Evolutionary conservation across 1,139 yeast species (phyloP), one percentile per base, ranked within the genome.

Genomic region (Pichia sp.): DNA sequence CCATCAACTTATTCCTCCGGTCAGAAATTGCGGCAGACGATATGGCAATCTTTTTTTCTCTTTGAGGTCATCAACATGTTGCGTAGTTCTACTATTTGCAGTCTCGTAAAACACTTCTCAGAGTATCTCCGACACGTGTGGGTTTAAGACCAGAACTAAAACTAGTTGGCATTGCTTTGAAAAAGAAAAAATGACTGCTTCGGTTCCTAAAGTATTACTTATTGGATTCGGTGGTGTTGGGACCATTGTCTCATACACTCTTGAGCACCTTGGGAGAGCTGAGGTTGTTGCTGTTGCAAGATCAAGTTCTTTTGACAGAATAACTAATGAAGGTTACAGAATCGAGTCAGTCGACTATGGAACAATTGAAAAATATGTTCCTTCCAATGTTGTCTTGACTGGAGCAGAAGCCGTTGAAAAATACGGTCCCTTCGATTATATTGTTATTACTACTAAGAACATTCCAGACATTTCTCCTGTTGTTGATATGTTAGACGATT

Each of bases 161-260:
- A n/a, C n/a, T n/a, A n/a, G n/a, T n/a, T n/a, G n/a, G n/a, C n/a
- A n/a, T n/a, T 25, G 9, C 28, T 25, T 6, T 25, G 8, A 25
- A 9, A 25, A 25, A 9, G 10, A 2, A 43, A 18, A 43, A 43
- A 28, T 16, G 21, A 12, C 37, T 18, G 13, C 36, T 31, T 31
- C 44, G 9, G 42, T 41, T 39, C 18, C 70, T 6, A 74, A 74
- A 49, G 69, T 80, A 1, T 70, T 82, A 30, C 67, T 80, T 13
- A 74, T 83, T 39, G 89, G 90, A 4, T 72, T 83, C 56, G 90
- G 89, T 2, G 89, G 91, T 16, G 89, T 86, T 1, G 95, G 95
- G 21, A 74, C 83, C 31, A 75, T 85, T 42, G 83, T 84, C 4
- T 83, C 89, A 0, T 75, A 81, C 43, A 77, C 83, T 0, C 71